Base-by-base conservation (phyloP, 169 alveolate genomes). In the Eimeria necatrix region DNA sequence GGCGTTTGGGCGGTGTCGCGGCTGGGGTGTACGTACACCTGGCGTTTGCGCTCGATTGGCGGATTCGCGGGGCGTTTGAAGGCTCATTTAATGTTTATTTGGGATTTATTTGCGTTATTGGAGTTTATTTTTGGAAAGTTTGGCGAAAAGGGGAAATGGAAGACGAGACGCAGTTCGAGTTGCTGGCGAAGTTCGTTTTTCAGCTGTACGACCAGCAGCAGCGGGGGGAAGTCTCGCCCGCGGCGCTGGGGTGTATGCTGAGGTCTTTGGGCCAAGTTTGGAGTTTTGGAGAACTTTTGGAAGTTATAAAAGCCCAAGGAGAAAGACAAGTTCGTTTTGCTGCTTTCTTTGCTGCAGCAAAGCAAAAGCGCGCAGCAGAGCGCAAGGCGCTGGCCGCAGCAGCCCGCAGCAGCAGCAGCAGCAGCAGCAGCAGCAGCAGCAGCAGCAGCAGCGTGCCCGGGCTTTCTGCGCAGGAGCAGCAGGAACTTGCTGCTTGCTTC, bases 251-350 rank as follows among this genome's bases (percentile, higher is more conserved):
- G 22, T 46, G 64, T 4, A 87, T 87, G 93, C 84, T 87, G 49
- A 60, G 93, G 60, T 59, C 73, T 53, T 32, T 87, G 93, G 93
- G 93, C 0, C 93, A 87, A 41, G 81, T 87, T 7, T 87, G 93
- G 93, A 59, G 83, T 10, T 87, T 32, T 26, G 84, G 74, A 4
- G 41, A 74, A 26, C 32, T 87, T 7, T 20, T 46, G 70, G 49
- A 20, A 12, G 93, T 87, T 4, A 71, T 59, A 7, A 24, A 46
- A 1, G 41, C 46, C 53, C 71, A 32, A 6, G 84, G 85, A n/a
- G 53, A 48, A 12, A 14, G 84, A 32, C 73, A 60, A 6, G 70
- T 87, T 22, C 61, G 85, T 8, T 68, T 87, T 16, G 51, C 14
- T 20, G 76, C 49, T 3, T 87, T 87, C 51, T 10, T 10, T 5